A percentile compares a stretch with the other conserved stretches of the same genome.
These are phyloP conservation scores for Ophiosphaerella narmari DNA, from an alignment of 2,329 filamentous ascomycete genomes.

Conservation along the genomic window DNA sequence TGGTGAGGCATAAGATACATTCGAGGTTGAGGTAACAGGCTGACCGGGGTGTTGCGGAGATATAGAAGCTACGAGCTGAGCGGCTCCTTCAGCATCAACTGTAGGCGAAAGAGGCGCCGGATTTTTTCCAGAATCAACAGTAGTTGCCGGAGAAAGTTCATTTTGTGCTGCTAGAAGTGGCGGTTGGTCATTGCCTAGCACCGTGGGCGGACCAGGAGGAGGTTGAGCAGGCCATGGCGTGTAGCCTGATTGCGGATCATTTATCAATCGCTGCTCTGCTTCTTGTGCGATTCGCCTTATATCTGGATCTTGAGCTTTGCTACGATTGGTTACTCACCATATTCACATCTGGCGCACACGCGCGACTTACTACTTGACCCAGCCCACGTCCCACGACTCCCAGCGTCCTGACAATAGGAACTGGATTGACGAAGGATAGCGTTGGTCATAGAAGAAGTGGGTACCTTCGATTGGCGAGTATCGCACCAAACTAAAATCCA, in stretches of 20 bases:
- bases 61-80: neutral
- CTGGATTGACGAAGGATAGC: constrained; percentile 33
- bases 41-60: constrained; percentile 6
- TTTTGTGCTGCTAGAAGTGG: constrained; percentile 6
- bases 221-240: constrained; percentile 26
- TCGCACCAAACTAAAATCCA: constrained; percentile 34
- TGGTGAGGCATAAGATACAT: constrained; percentile 14
- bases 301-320: constrained; percentile 34
- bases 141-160: neutral
- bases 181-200: neutral
- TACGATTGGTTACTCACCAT: constrained; percentile 13
- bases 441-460: constrained; percentile 39
- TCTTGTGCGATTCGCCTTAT: constrained; percentile 35
- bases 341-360: neutral
- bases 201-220: constrained; percentile 9
- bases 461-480: constrained; percentile 36
- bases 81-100: neutral
- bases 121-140: neutral
- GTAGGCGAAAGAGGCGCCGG: constrained; percentile 6
- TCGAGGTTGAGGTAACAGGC: neutral
- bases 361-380: constrained; percentile 30
- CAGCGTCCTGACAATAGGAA: constrained; percentile 36
- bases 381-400: constrained; percentile 40
- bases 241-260: constrained; percentile 24
- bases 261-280: constrained; percentile 27